phyloP scores from a whole-genome alignment of 139 green algal species.

The Limnomonas spitsbergensis region DNA sequence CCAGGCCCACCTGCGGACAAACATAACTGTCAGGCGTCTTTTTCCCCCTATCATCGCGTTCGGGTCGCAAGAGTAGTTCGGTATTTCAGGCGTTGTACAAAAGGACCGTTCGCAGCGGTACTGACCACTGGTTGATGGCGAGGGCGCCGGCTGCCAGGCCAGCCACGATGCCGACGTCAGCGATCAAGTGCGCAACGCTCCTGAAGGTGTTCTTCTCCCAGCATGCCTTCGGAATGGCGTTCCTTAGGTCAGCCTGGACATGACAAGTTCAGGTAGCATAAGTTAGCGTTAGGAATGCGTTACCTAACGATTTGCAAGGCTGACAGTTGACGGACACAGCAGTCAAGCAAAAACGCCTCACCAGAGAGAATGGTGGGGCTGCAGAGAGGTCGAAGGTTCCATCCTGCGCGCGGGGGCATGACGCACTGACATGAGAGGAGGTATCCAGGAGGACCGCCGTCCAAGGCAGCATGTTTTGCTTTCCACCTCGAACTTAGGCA shows the following conservation, averaged over 20 bases:
- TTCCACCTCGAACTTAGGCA: too few relatives aligned
- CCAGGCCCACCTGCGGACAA: constrained; percentile 69
- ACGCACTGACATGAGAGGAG: too few relatives aligned
- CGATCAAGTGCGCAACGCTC: constrained; percentile 65
- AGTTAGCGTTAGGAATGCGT: background rate
- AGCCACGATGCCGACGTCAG: constrained; percentile 82
- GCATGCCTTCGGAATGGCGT: constrained; percentile 77
- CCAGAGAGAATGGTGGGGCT: constrained; percentile 16
- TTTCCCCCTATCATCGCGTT: too few relatives aligned
- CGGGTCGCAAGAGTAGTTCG: too few relatives aligned
- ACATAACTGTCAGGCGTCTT: background rate
- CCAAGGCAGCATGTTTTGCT: too few relatives aligned
- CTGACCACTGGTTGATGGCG: constrained; percentile 60
- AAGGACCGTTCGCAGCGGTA: too few relatives aligned
- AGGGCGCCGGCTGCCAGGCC: constrained; percentile 74
- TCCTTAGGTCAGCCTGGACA: constrained; percentile 60
- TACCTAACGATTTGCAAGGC: too few relatives aligned
- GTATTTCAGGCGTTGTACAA: too few relatives aligned
- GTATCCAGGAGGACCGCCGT: too few relatives aligned
- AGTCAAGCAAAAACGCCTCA: too few relatives aligned
- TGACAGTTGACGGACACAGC: too few relatives aligned
- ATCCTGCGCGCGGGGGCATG: constrained; percentile 12
- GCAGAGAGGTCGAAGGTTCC: constrained; percentile 17
- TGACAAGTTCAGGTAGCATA: background rate
- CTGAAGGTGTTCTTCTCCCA: constrained; percentile 71